Evolutionary conservation across 2,329 filamentous ascomycete species (phyloP), one percentile per base, ranked within the genome.

Genomic region (Cercospora sojina): DNA sequence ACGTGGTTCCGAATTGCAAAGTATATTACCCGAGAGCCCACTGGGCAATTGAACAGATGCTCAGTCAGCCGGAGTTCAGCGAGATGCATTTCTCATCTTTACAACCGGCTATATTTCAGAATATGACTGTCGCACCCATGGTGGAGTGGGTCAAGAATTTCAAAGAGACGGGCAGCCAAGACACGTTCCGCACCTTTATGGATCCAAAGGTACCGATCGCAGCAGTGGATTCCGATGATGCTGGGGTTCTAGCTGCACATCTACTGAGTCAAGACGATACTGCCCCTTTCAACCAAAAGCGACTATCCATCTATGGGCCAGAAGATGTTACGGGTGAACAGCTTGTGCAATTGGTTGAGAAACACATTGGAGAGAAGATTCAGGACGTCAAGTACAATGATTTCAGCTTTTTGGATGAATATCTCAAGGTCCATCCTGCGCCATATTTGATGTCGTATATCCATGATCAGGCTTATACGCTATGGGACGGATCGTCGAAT

Each of bases 1-100:
- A 79, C 23, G 76, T 81, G 2, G 73, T 72, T n/a, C 79, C 80
- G 0, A 75, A 78, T 61, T 75, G 12, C 51, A 41, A 18, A 0
- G 76, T 74, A 0, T 81, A 78, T 68, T 82, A 82, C 61, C 58
- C 76, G 3, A 74, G 80, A 5, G 38, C 70, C 0, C 80, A 82
- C 57, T 82, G 79, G 80, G 80, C 80, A 0, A 77, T 82, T 18
- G 80, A 82, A 68, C 20, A 71, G 5, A 62, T 82, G 47, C 73
- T 82, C 3, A 64, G 67, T 60, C 1, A 74, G 32, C 74, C 77
- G 0, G 78, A 80, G 59, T 82, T 81, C 58, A 49, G 64, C 8
- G 18, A 31, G 3, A 63, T 82, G 53, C 73, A 74, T 10, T 82
- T 78, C 78, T 79, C 79, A 0, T 81, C 79, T 0, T 72, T 82